Percentiles rank a stretch among this genome's conserved stretches.
Conservation (phyloP, 768 basidiomycete species). For the Naganishia antarctica region DNA sequence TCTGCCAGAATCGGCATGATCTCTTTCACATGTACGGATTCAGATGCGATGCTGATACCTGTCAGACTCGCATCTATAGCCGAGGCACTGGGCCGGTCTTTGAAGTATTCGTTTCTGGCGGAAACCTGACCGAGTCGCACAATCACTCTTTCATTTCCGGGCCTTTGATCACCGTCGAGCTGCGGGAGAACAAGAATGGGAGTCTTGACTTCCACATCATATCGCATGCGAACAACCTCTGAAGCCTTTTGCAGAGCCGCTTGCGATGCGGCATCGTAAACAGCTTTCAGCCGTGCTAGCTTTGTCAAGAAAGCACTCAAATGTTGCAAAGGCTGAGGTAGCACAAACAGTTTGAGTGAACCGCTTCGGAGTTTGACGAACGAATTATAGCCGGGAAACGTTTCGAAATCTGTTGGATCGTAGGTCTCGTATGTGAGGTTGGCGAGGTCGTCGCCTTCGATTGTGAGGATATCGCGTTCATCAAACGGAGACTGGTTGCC, state of each 20-base stretch:
- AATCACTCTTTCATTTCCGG: conserved; percentile 64
- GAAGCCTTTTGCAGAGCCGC: conserved; percentile 86
- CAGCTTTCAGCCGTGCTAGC: conserved; percentile 81
- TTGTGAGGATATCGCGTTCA: conserved; percentile 82
- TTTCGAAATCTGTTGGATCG: conserved; percentile 62
- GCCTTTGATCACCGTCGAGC: conserved; percentile 52
- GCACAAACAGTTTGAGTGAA: conserved; percentile 80
- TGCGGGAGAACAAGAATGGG: conserved; percentile 83
- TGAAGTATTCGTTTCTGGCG: conserved; percentile 66
- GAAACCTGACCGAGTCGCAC: conserved; percentile 83
- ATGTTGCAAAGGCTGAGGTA: conserved; percentile 83
- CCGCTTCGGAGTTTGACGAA: conserved; percentile 75
- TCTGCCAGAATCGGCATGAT: conserved; percentile 85
- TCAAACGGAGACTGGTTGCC: conserved; percentile 56
- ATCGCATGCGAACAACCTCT: conserved; percentile 75
- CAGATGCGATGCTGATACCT: conserved; percentile 78
- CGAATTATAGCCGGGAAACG: conserved; percentile 75
- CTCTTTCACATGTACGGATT: conserved; percentile 36
- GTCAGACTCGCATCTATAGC: conserved; percentile 66
- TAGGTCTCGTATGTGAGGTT: conserved; percentile 91
- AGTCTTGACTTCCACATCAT: conserved; percentile 80
- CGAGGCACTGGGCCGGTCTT: conserved; percentile 47
- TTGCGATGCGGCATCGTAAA: conserved; percentile 90
- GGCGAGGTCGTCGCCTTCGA: conserved; percentile 89
- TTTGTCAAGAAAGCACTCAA: conserved; percentile 77